Evolutionary conservation across 192 early-diverging fungal genomes (phyloP).

Genomic region (Coemansia sp.): DNA sequence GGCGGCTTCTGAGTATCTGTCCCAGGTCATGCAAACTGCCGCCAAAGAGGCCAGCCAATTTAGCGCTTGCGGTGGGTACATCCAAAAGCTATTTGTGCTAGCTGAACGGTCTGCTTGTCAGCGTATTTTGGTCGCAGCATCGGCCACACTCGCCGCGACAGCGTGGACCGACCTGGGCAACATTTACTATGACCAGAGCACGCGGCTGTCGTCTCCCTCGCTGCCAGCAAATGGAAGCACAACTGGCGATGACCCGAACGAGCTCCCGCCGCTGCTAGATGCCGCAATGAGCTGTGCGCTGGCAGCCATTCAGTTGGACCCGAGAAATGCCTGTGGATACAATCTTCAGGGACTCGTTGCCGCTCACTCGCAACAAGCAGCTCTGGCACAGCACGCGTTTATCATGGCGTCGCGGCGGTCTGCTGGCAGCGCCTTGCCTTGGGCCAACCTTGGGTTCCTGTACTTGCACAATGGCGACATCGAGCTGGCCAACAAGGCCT

Average conservation of each 20-base stretch:
- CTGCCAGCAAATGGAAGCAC: neutral
- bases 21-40: slow-evolving; percentile 13
- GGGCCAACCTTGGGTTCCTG: slow-evolving; percentile 85
- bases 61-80: neutral
- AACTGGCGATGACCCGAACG: neutral
- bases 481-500: slow-evolving; percentile 77
- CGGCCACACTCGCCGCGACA: slow-evolving; percentile 24
- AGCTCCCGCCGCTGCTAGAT: slow-evolving; percentile 19
- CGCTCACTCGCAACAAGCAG: slow-evolving; percentile 33
- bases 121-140: slow-evolving; percentile 29
- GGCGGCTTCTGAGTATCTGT: slow-evolving; percentile 21
- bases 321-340: slow-evolving; percentile 63
- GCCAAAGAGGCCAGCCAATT: neutral
- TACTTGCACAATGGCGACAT: slow-evolving; percentile 71
- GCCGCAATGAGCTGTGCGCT: slow-evolving; percentile 40
- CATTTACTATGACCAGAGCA: slow-evolving; percentile 27
- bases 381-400: slow-evolving; percentile 83
- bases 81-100: slow-evolving; percentile 21
- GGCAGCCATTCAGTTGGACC: slow-evolving; percentile 68
- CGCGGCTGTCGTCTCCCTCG: neutral
- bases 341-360: slow-evolving; percentile 75
- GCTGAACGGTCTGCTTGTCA: slow-evolving; percentile 24
- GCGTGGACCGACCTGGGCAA: slow-evolving; percentile 48
- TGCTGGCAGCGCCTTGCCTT: slow-evolving; percentile 64
- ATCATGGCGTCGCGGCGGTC: slow-evolving; percentile 77